These are phyloP conservation scores for Pseudogymnoascus sp. DNA, from an alignment of 2,329 filamentous ascomycete genomes.

Conservation along the genomic window DNA sequence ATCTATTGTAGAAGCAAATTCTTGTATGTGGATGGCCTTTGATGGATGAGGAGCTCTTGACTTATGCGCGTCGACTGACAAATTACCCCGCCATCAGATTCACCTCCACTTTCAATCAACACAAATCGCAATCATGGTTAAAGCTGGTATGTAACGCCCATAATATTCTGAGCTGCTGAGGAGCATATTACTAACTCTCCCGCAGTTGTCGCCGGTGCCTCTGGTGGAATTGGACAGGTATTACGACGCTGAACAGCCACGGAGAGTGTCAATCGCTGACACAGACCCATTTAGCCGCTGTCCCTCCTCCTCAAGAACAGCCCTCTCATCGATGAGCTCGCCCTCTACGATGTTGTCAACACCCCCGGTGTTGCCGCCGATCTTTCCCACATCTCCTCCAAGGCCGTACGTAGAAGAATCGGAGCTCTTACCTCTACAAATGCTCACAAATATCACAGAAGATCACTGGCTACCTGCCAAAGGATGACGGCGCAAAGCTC, in stretches of 20 bases:
- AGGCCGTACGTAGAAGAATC: constrained; percentile 43
- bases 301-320: constrained; percentile 92
- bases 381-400: constrained; percentile 92
- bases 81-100: constrained; percentile 13
- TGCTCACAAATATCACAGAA: constrained; percentile 48
- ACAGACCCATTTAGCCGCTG: constrained; percentile 58
- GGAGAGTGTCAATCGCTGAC: constrained; percentile 11
- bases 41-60: neutral
- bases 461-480: constrained; percentile 80
- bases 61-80: neutral
- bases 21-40: neutral
- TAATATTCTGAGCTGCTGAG: neutral
- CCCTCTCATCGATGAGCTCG: constrained; percentile 82
- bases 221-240: constrained; percentile 98
- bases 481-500: constrained; percentile 74
- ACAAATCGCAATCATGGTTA: constrained; percentile 43
- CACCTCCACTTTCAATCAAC: constrained; percentile 8
- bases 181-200: constrained; percentile 11
- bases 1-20: neutral
- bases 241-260: constrained; percentile 24
- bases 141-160: constrained; percentile 45
- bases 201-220: constrained; percentile 80
- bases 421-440: constrained; percentile 10
- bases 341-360: constrained; percentile 99
- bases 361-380: constrained; percentile 93